phyloP scores from a whole-genome alignment of 345 rosid species.

The Aegle marmelos region DNA sequence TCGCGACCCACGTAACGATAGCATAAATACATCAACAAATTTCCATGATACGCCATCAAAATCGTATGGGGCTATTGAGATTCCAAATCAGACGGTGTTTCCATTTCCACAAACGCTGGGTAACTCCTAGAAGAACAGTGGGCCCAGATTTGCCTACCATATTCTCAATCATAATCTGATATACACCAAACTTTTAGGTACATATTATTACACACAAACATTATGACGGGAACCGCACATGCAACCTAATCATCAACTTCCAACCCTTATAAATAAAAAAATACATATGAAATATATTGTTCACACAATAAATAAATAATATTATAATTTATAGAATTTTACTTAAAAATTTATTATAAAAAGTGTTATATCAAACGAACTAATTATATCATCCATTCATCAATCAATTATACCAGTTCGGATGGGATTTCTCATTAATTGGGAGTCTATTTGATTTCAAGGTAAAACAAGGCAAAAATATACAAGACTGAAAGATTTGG shows the following conservation, averaged over 20 bases:
- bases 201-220: not conserved
- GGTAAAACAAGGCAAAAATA: not conserved
- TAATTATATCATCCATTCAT: too few species aligned
- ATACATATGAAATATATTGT: too few species aligned
- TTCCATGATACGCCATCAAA: not conserved
- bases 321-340: too few species aligned
- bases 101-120: not conserved
- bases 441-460: not conserved
- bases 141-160: not conserved
- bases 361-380: too few species aligned
- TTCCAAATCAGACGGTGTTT: not conserved
- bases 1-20: not conserved
- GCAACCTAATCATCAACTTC: not conserved
- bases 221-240: not conserved
- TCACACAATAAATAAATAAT: too few species aligned
- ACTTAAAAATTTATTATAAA: too few species aligned
- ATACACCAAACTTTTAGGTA: constrained; percentile 12
- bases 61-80: not conserved
- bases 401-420: too few species aligned
- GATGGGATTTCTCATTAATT: not conserved
- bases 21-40: too few species aligned
- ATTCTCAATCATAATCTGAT: not conserved
- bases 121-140: not conserved
- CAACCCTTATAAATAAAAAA: too few species aligned
- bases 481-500: not conserved